phyloP scores from a whole-genome alignment of 768 basidiomycete species.

The Suillus plorans region DNA sequence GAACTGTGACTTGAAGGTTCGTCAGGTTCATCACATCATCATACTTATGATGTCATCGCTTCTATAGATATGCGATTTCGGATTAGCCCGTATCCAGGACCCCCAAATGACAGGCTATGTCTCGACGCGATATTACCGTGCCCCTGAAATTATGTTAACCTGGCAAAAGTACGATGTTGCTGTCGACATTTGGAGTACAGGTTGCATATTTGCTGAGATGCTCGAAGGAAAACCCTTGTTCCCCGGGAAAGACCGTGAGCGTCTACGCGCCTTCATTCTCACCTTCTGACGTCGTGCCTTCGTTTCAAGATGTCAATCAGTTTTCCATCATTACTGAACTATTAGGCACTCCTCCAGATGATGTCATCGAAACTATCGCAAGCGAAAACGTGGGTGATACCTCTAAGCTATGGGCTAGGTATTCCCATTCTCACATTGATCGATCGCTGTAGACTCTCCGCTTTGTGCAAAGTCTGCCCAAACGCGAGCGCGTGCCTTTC shows the following conservation, averaged over 20 bases:
- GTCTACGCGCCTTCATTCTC: conserved; percentile 10
- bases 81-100: conserved; percentile 96
- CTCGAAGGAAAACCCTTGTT: conserved; percentile 97
- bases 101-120: conserved; percentile 99
- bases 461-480: conserved; percentile 97
- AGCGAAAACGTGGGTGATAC: conserved; percentile 82
- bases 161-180: conserved; percentile 99
- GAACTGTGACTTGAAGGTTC: conserved; percentile 96
- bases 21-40: conserved; percentile 12
- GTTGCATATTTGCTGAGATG: conserved; percentile 99
- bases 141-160: conserved; percentile 99
- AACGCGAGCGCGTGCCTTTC: conserved; percentile 94
- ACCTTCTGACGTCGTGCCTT: conserved; percentile 12
- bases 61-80: conserved; percentile 94
- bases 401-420: not conserved
- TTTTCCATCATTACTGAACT: conserved; percentile 99
- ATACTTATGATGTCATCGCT: conserved; percentile 13
- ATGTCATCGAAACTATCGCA: conserved; percentile 98
- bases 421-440: conserved; percentile 15
- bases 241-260: conserved; percentile 98
- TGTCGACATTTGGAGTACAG: conserved; percentile 99
- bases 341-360: conserved; percentile 97
- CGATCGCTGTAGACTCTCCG: conserved; percentile 73
- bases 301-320: conserved; percentile 89
- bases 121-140: conserved; percentile 97